Evolutionary conservation across 2,329 filamentous ascomycete genomes (phyloP).

Genomic region (Cephalotrichum gorgonifer): DNA sequence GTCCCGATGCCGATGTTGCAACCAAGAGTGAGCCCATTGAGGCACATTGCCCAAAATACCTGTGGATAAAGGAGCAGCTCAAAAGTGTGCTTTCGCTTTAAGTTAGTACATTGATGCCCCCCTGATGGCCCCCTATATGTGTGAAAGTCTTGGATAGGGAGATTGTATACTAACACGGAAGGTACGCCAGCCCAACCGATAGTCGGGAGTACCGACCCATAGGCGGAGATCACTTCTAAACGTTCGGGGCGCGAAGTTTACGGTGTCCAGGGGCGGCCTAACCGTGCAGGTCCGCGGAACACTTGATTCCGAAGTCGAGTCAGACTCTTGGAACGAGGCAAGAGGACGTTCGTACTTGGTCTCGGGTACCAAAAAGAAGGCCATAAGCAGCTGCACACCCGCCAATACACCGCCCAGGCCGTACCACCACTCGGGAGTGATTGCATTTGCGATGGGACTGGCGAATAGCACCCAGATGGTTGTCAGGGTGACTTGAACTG

Average conservation of each 20-base stretch:
- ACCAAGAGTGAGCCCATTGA: conserved; percentile 22
- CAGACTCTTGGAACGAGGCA: conserved; percentile 20
- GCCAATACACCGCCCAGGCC: conserved; percentile 24
- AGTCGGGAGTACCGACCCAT: conserved; percentile 26
- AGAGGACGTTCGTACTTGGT: conserved; percentile 21
- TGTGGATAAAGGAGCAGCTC: background rate
- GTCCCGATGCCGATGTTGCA: conserved; percentile 30
- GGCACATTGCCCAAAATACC: background rate
- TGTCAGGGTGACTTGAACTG: conserved; percentile 25
- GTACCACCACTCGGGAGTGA: conserved; percentile 31
- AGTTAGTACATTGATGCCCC: background rate
- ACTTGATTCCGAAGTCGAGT: conserved; percentile 11
- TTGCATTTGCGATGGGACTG: conserved; percentile 27
- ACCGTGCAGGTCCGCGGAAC: conserved; percentile 7
- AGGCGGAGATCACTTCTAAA: conserved; percentile 23
- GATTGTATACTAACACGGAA: conserved; percentile 1
- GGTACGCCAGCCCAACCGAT: conserved; percentile 16
- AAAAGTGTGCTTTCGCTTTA: background rate
- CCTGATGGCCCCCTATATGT: background rate
- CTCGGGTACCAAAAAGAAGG: conserved; percentile 29
- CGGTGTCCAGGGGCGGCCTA: conserved; percentile 19
- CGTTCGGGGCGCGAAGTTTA: conserved; percentile 24
- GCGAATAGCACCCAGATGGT: conserved; percentile 27
- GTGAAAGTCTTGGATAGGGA: background rate
- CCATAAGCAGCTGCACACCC: conserved; percentile 20